These are phyloP conservation scores for Xylaria grammica DNA, from an alignment of 495 filamentous ascomycete species.

Conservation along the genomic window DNA sequence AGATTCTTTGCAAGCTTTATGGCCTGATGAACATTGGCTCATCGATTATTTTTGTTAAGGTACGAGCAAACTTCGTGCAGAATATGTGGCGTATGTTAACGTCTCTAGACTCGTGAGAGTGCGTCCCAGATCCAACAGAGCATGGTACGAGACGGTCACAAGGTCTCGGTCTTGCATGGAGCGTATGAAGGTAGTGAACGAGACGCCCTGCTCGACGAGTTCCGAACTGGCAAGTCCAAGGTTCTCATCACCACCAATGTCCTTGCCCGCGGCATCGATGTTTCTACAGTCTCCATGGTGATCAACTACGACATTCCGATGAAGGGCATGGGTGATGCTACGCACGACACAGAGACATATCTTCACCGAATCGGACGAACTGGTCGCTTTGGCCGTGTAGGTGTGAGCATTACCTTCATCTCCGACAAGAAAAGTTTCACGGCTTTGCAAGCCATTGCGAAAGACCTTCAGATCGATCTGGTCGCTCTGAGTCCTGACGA, in stretches of 20 bases:
- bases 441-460: constrained; percentile 75
- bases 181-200: constrained; percentile 82
- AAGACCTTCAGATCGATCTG: constrained; percentile 65
- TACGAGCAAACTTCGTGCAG: constrained; percentile 40
- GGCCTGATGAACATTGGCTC: constrained; percentile 94
- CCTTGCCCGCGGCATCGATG: constrained; percentile 94
- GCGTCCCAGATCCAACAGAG: constrained; percentile 81
- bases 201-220: constrained; percentile 84
- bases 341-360: constrained; percentile 88
- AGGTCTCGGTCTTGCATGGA: constrained; percentile 85
- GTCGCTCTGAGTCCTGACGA: constrained; percentile 62
- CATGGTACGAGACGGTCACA: constrained; percentile 88
- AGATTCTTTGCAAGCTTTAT: constrained; percentile 86
- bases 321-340: constrained; percentile 53
- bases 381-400: constrained; percentile 96
- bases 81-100: constrained; percentile 30
- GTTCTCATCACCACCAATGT: constrained; percentile 99
- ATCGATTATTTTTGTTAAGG: constrained; percentile 96
- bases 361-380: constrained; percentile 98
- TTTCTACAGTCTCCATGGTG: constrained; percentile 94
- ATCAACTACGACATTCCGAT: constrained; percentile 89
- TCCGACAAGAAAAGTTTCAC: constrained; percentile 76
- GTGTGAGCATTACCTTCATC: constrained; percentile 91
- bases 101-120: constrained; percentile 71
- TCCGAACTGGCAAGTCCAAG: constrained; percentile 85